Evolutionary conservation across 2,329 filamentous ascomycete genomes (phyloP).

Genomic region (Nothomitra cinnamomea): DNA sequence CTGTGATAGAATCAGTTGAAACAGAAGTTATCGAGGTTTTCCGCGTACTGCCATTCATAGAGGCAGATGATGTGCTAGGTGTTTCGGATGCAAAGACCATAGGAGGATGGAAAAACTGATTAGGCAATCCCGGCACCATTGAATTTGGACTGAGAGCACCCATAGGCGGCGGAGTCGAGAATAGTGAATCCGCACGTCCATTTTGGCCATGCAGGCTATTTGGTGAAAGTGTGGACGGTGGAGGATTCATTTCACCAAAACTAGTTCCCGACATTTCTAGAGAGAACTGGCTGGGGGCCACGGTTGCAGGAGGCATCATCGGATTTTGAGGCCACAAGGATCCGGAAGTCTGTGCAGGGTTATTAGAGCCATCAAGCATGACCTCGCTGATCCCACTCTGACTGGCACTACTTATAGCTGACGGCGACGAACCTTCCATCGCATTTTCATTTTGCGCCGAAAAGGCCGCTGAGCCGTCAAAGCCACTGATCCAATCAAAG

Average conservation of each 20-base stretch:
- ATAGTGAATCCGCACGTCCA: constrained; percentile 51
- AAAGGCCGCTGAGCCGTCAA: constrained; percentile 62
- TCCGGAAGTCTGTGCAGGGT: constrained; percentile 18
- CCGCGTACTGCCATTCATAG: constrained; percentile 40
- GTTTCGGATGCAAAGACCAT: constrained; percentile 24
- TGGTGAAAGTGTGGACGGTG: constrained; percentile 57
- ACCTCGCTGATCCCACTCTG: constrained; percentile 83
- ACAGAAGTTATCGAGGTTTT: constrained; percentile 43
- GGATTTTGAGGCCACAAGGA: constrained; percentile 52
- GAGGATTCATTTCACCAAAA: constrained; percentile 59
- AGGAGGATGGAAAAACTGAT: constrained; percentile 31
- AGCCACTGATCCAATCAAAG: constrained; percentile 72
- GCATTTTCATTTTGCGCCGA: constrained; percentile 57
- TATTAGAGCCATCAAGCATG: constrained; percentile 57
- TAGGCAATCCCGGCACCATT: constrained; percentile 45
- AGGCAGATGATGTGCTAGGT: constrained; percentile 24
- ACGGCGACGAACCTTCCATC: constrained; percentile 85
- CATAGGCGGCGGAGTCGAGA: constrained; percentile 55
- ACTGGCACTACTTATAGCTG: constrained; percentile 86
- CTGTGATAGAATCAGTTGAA: constrained; percentile 48
- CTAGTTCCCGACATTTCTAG: constrained; percentile 58
- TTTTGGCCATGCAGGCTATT: constrained; percentile 57
- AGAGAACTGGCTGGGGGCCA: constrained; percentile 49
- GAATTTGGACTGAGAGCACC: constrained; percentile 52
- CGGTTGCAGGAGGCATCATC: constrained; percentile 50